phyloP scores from a whole-genome alignment of 2,329 filamentous ascomycete species.

The Cladosporium sp. region DNA sequence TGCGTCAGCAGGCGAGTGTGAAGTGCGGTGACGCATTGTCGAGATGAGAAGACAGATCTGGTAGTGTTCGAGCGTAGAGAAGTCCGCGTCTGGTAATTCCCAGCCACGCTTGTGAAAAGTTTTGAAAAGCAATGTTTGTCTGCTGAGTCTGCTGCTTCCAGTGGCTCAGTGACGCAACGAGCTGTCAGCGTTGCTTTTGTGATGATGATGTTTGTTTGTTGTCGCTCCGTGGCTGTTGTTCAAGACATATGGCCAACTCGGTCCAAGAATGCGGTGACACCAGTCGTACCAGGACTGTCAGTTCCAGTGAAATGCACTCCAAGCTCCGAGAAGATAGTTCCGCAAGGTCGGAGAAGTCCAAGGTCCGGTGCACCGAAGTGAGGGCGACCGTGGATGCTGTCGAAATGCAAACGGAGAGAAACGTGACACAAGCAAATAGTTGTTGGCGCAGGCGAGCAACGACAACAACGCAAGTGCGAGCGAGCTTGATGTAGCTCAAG shows the following conservation, averaged over 20 bases:
- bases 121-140: background rate
- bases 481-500: background rate
- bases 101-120: background rate
- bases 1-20: background rate
- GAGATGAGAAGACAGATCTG: background rate
- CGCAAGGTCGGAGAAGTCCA: background rate
- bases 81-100: background rate
- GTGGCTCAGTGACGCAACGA: background rate
- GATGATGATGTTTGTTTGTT: background rate
- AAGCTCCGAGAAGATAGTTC: background rate
- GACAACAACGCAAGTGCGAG: background rate
- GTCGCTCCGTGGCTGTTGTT: background rate
- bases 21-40: background rate
- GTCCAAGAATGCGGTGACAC: background rate
- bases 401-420: background rate
- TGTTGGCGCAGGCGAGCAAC: background rate
- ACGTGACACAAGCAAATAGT: background rate
- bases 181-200: background rate
- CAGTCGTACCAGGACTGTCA: background rate
- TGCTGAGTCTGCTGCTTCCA: background rate
- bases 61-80: background rate
- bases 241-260: background rate
- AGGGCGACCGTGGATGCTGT: background rate
- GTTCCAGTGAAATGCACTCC: background rate
- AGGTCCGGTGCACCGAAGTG: background rate